Conservation (phyloP, 176 grass and related monocot species). For the Oryza glaberrima region DNA sequence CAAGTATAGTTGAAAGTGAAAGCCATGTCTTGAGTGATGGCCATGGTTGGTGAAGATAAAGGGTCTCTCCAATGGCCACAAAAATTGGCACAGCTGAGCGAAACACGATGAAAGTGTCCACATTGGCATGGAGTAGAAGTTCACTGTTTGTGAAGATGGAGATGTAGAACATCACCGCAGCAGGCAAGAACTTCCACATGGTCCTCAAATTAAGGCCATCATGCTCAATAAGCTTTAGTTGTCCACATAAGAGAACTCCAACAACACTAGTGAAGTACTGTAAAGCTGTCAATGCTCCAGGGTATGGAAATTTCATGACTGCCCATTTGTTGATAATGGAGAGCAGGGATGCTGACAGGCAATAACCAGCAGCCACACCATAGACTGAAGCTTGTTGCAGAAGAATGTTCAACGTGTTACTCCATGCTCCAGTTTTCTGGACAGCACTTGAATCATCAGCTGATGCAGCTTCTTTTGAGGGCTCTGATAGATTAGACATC, state of each 20-base stretch:
- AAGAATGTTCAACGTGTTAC: constrained; percentile 39
- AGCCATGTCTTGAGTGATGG: constrained; percentile 77
- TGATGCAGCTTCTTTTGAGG: constrained; percentile 47
- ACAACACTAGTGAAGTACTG: constrained; percentile 78
- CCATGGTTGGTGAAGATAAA: constrained; percentile 83
- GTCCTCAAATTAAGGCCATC: constrained; percentile 66
- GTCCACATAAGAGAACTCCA: constrained; percentile 75
- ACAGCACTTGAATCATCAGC: constrained; percentile 29
- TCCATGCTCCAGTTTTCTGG: constrained; percentile 59
- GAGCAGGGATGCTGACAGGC: constrained; percentile 74
- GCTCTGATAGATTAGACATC: constrained; percentile 56
- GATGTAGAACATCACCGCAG: constrained; percentile 88
- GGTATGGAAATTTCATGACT: constrained; percentile 85
- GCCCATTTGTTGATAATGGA: constrained; percentile 96
- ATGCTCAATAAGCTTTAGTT: constrained; percentile 66
- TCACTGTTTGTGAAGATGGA: constrained; percentile 91
- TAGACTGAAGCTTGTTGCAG: constrained; percentile 71
- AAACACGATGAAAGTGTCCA: constrained; percentile 90
- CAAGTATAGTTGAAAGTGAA: constrained; percentile 79
- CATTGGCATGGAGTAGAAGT: constrained; percentile 82
- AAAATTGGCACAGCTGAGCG: constrained; percentile 83
- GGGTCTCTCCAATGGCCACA: constrained; percentile 74
- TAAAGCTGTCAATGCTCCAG: constrained; percentile 69
- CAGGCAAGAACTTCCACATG: constrained; percentile 91
- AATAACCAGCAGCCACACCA: constrained; percentile 80